Evolutionary conservation across 2,329 filamentous ascomycete species (phyloP), one percentile per base, ranked within the genome.

Genomic region (Aspergillus tubingensis): DNA sequence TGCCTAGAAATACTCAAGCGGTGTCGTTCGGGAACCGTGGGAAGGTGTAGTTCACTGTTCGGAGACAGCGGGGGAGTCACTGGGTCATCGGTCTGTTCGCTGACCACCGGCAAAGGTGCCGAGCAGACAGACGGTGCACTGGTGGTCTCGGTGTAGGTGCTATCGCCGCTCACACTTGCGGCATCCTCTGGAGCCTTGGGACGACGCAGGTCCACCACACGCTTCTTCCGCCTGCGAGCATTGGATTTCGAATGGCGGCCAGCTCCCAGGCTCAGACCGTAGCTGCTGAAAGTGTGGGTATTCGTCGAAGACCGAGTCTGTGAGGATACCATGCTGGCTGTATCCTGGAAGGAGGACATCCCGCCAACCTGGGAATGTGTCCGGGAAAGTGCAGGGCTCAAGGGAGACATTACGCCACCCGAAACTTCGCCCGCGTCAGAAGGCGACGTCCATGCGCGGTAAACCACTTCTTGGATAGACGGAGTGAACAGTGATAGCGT

Each of bases 401-500:
- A 70, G 67, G 59, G 81, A 1, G 77, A 75, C 36, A 72, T 76
- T 21, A 80, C 73, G 43, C 71, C 73, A 27, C 67, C 74, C 23
- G 72, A 67, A n/a, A 73, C 65, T 48, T 95, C 91, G 47, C 82
- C 82, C 60, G 87, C 83, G 62, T 96, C 92, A 54, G 86, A 83
- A 38, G 89, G 86, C 43, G 90, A 90, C 15, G 94, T 91, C 91
- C 93, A 96, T 32, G 94, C 95, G 61, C 95, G 86, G 76, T 96
- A 97, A 25, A 98, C 89, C 3, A 91, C 91, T 75, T 98, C 92
- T 55, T 87, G 83, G 60, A 98, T 94, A n/a, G 89, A 87, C 0
- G 94, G 92, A 1, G 94, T 97, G 73, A 96, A 96, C 0, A 98
- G 81, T 4, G 93, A 96, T 36, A 98, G 79, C 0, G 95, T 98